Evolutionary conservation across 257 asterid genomes (phyloP).

Genomic region (Buddleja alternifolia): DNA sequence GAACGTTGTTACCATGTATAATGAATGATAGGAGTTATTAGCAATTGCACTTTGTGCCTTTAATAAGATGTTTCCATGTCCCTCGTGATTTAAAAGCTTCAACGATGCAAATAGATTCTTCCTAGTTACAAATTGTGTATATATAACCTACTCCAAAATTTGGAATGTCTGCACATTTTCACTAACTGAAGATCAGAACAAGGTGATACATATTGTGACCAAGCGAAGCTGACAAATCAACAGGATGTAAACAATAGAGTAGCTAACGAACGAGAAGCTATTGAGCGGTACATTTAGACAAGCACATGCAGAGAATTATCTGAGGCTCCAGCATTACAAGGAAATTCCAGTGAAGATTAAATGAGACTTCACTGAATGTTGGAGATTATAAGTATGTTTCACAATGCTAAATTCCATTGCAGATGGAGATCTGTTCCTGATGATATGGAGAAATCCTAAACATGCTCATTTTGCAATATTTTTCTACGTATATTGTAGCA

Average conservation of each 20-base stretch:
- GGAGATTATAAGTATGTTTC: conserved; percentile 7
- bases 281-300: conserved; percentile 23
- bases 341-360: conserved; percentile 8
- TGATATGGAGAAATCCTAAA: conserved; percentile 20
- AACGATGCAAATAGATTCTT: conserved; percentile 22
- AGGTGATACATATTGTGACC: conserved; percentile 13
- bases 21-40: conserved; percentile 25
- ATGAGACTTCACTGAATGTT: conserved; percentile 13
- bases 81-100: conserved; percentile 7
- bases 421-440: conserved; percentile 13
- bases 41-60: conserved; percentile 4
- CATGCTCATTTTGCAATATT: conserved; percentile 16
- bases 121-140: not conserved
- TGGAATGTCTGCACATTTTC: not conserved
- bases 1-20: conserved; percentile 22
- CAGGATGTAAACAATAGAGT: conserved; percentile 22
- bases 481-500: conserved; percentile 3
- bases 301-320: conserved; percentile 9
- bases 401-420: not conserved
- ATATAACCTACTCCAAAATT: not conserved
- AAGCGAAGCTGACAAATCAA: conserved; percentile 10
- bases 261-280: conserved; percentile 11
- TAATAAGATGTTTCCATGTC: conserved; percentile 18
- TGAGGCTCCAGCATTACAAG: not conserved
- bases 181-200: conserved; percentile 22